A percentile compares a stretch with the other conserved stretches of the same genome.
These are phyloP conservation scores for Apiospora saccharicola DNA, from an alignment of 2,329 filamentous ascomycete species.

Conservation along the genomic window DNA sequence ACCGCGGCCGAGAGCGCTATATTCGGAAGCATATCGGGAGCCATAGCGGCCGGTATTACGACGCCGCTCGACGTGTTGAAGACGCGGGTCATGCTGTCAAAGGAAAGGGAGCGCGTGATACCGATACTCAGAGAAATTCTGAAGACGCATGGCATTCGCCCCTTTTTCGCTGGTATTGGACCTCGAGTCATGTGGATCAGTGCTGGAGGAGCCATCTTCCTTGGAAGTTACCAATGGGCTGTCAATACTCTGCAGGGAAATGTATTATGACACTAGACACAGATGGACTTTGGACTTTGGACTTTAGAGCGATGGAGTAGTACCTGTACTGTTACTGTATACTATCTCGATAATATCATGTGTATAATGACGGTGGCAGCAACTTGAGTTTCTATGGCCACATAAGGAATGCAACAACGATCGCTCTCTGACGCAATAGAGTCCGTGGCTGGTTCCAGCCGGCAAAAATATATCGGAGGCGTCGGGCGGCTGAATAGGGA, in stretches of 20 bases:
- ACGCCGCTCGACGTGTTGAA: conserved; percentile 97
- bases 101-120: conserved; percentile 67
- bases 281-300: no score
- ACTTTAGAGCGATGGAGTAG: not conserved
- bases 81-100: conserved; percentile 92
- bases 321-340: not conserved
- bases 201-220: conserved; percentile 90
- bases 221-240: conserved; percentile 91
- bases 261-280: conserved; percentile 15
- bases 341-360: not conserved
- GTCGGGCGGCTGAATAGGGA: no score
- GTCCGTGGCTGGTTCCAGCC: no score
- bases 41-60: conserved; percentile 84
- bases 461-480: no score
- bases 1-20: conserved; percentile 81
- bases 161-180: conserved; percentile 79
- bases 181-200: conserved; percentile 95
- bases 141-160: conserved; percentile 67
- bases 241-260: conserved; percentile 72
- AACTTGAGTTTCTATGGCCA: no score
- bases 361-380: no score
- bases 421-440: no score
- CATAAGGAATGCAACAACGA: no score
- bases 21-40: conserved; percentile 85
- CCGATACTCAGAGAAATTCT: conserved; percentile 71